Conservation (phyloP, 306 rosid species). For the Hylodesmum podocarpum region DNA sequence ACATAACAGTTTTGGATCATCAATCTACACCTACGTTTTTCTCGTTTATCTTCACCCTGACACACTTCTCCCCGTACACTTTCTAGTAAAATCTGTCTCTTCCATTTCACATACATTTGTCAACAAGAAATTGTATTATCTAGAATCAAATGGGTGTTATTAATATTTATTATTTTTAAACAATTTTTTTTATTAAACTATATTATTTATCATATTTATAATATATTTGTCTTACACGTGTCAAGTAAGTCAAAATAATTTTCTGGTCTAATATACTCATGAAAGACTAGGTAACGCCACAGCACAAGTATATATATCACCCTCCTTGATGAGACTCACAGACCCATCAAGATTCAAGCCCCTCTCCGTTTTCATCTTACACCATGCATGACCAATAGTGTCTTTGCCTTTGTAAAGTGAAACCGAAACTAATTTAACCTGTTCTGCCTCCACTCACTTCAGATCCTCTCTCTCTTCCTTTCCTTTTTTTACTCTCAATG, state of each 20-base stretch:
- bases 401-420: constrained; percentile 46
- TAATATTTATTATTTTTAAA: no score
- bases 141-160: no score
- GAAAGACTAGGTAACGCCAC: no score
- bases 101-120: not conserved
- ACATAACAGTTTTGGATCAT: constrained; percentile 44
- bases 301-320: constrained; percentile 8
- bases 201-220: no score
- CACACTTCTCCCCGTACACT: not conserved
- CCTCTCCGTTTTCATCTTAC: constrained; percentile 15
- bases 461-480: not conserved
- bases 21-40: constrained; percentile 19
- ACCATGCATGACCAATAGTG: constrained; percentile 64
- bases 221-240: no score
- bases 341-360: constrained; percentile 44
- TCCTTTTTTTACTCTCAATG: constrained; percentile 9
- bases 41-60: constrained; percentile 23
- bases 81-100: constrained; percentile 26
- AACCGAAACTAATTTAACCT: constrained; percentile 28
- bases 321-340: constrained; percentile 76
- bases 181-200: no score
- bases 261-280: no score
- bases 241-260: no score
- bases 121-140: no score
- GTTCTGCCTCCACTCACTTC: not conserved